These are phyloP conservation scores for Aschersonia sp. DNA, from an alignment of 2,329 filamentous ascomycete genomes.

Conservation along the genomic window DNA sequence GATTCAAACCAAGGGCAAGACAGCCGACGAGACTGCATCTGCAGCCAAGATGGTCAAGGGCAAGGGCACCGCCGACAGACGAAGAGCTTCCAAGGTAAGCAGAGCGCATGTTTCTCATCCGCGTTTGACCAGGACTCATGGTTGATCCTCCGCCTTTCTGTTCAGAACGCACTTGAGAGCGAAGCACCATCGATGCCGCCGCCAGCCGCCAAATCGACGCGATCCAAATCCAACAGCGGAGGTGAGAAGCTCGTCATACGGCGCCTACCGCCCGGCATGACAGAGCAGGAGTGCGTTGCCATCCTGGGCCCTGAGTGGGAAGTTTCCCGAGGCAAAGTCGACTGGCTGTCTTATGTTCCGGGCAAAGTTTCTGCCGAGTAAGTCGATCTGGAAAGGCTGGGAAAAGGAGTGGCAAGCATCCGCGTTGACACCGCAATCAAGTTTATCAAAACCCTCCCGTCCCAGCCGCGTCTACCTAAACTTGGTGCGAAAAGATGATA, in stretches of 20 bases:
- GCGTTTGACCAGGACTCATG: background rate
- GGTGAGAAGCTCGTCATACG: conserved; percentile 78
- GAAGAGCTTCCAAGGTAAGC: conserved; percentile 14
- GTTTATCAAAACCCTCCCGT: conserved; percentile 70
- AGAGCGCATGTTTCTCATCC: too few species aligned
- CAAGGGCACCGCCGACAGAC: conserved; percentile 14
- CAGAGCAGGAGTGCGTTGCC: conserved; percentile 58
- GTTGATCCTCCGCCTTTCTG: background rate
- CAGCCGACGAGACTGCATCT: conserved; percentile 9
- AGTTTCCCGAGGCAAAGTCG: conserved; percentile 63
- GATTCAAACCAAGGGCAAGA: conserved; percentile 9
- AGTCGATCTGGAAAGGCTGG: conserved; percentile 13
- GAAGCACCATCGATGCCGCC: conserved; percentile 9
- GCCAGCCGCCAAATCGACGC: conserved; percentile 12
- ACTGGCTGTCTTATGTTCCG: conserved; percentile 57
- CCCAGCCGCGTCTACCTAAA: conserved; percentile 75
- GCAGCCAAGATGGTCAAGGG: conserved; percentile 9
- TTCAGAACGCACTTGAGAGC: conserved; percentile 10
- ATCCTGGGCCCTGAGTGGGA: conserved; percentile 73
- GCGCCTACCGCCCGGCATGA: conserved; percentile 74
- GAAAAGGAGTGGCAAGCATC: background rate
- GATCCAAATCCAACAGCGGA: conserved; percentile 18
- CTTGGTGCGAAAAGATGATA: conserved; percentile 55
- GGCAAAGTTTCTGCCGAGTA: conserved; percentile 77
- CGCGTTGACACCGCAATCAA: conserved; percentile 18